These are phyloP conservation scores for Epichloe scottii DNA, from an alignment of 2,329 filamentous ascomycete genomes.

Conservation along the genomic window DNA sequence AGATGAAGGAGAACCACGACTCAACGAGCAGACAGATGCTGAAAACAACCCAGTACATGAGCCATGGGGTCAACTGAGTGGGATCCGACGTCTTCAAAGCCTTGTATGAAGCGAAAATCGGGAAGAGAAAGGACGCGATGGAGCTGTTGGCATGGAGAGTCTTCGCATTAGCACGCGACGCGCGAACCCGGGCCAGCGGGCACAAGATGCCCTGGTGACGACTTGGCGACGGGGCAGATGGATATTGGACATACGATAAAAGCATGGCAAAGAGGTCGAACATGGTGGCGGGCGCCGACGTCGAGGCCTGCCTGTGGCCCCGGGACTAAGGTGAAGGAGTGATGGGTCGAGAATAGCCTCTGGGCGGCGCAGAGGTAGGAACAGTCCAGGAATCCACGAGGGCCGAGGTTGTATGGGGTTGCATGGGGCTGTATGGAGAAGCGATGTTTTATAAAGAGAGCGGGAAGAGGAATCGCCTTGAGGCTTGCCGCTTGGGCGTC, in stretches of 20 bases:
- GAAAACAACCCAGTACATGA: conserved; percentile 98
- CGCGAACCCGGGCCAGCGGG: background rate
- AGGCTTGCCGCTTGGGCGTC: too few species aligned
- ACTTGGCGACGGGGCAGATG: conserved; percentile 10
- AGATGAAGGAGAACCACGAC: conserved; percentile 76
- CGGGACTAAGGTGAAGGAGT: background rate
- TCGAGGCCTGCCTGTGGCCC: conserved; percentile 12
- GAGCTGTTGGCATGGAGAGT: conserved; percentile 43
- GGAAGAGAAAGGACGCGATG: conserved; percentile 80
- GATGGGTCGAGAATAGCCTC: background rate
- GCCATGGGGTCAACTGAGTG: conserved; percentile 84
- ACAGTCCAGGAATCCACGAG: too few species aligned
- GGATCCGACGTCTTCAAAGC: conserved; percentile 87
- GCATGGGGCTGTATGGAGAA: background rate
- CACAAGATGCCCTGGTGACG: conserved; percentile 7
- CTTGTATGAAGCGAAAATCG: conserved; percentile 95
- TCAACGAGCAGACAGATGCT: conserved; percentile 71
- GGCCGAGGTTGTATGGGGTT: background rate
- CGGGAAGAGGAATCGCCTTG: too few species aligned
- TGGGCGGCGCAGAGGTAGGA: background rate
- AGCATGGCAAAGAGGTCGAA: conserved; percentile 68
- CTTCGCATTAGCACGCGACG: conserved; percentile 2
- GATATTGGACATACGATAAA: conserved; percentile 50
- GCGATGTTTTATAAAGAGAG: background rate
- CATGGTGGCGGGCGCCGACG: conserved; percentile 34